These are phyloP conservation scores for Aspergillus sp. DNA, from an alignment of 2,329 filamentous ascomycete species.

Conservation along the genomic window DNA sequence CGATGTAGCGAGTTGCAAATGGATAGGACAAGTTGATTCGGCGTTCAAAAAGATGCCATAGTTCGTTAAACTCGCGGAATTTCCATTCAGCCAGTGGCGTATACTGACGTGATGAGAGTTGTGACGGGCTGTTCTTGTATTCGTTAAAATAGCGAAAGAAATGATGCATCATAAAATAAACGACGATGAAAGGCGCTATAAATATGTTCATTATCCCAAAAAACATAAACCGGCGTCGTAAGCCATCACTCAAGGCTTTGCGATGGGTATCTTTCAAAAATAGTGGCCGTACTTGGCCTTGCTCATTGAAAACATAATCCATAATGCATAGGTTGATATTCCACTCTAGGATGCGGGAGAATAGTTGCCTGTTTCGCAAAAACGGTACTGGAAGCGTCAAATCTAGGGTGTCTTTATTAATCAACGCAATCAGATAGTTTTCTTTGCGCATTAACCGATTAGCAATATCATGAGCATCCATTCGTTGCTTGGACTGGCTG, in stretches of 20 bases:
- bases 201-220: conserved; percentile 84
- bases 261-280: conserved; percentile 84
- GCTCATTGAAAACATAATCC: conserved; percentile 89
- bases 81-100: conserved; percentile 96
- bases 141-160: conserved; percentile 97
- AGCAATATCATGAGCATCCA: conserved; percentile 95
- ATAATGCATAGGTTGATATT: conserved; percentile 86
- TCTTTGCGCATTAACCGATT: conserved; percentile 95
- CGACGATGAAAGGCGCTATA: conserved; percentile 81
- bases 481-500: conserved; percentile 85
- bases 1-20: conserved; percentile 86
- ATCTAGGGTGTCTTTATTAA: conserved; percentile 95
- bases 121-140: conserved; percentile 89
- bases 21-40: conserved; percentile 93
- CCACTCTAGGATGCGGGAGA: conserved; percentile 89
- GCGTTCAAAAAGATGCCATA: conserved; percentile 87
- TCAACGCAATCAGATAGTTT: conserved; percentile 93
- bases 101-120: conserved; percentile 84
- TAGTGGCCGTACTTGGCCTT: conserved; percentile 80
- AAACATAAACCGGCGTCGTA: conserved; percentile 76
- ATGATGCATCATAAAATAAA: conserved; percentile 82
- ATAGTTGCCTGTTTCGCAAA: conserved; percentile 72
- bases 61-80: conserved; percentile 96
- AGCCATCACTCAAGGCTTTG: conserved; percentile 71
- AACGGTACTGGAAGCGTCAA: conserved; percentile 84